These are phyloP conservation scores for Begonia loranthoides DNA, from an alignment of 306 rosid genomes.

Conservation along the genomic window DNA sequence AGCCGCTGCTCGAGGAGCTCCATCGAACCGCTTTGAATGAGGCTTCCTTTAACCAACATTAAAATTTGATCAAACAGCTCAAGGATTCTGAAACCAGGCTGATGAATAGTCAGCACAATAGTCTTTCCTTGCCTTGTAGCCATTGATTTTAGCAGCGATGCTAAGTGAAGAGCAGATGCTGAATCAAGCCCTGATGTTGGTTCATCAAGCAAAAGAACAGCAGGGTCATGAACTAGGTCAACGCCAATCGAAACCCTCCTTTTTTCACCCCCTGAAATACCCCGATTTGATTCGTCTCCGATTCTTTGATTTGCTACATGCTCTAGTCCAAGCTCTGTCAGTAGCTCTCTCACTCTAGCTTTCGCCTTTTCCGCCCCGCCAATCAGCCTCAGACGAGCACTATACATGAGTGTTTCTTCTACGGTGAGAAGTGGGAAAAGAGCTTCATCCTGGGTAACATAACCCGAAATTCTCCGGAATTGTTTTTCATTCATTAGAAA, in stretches of 20 bases:
- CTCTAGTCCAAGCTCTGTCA: slow-evolving; percentile 29
- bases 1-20: slow-evolving; percentile 19
- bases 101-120: slow-evolving; percentile 29
- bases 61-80: slow-evolving; percentile 29
- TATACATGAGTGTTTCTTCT: slow-evolving; percentile 29
- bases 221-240: slow-evolving; percentile 30
- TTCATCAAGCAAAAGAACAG: slow-evolving; percentile 33
- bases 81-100: slow-evolving; percentile 31
- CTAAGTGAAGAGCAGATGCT: slow-evolving; percentile 25
- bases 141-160: slow-evolving; percentile 28
- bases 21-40: slow-evolving; percentile 29
- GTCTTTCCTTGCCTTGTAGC: slow-evolving; percentile 31
- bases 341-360: slow-evolving; percentile 19
- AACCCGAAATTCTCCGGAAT: slow-evolving; percentile 29
- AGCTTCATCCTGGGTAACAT: slow-evolving; percentile 29
- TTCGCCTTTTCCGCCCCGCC: slow-evolving; percentile 18
- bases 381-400: slow-evolving; percentile 21
- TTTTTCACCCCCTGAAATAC: slow-evolving; percentile 34
- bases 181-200: slow-evolving; percentile 43
- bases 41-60: slow-evolving; percentile 18
- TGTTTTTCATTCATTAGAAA: slow-evolving; percentile 20
- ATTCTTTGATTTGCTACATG: slow-evolving; percentile 18
- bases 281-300: slow-evolving; percentile 21
- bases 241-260: slow-evolving; percentile 29
- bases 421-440: slow-evolving; percentile 32